phyloP scores from a whole-genome alignment of 2,329 filamentous ascomycete species.

The Pseudogymnoascus pannorum region DNA sequence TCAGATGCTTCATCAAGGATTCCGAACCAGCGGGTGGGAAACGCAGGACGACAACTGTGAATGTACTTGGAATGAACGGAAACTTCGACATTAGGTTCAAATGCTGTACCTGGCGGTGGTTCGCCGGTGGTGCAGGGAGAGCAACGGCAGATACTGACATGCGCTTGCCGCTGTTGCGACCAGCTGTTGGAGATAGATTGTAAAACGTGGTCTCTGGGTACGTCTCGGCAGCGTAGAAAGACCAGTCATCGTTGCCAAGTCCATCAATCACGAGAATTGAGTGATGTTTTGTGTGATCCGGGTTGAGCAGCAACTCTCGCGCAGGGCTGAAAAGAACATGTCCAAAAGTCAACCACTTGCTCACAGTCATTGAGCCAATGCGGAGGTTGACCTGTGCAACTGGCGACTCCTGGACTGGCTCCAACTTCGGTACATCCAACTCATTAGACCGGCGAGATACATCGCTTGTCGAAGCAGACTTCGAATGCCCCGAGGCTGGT shows the following conservation, averaged over 20 bases:
- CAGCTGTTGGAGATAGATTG: constrained; percentile 56
- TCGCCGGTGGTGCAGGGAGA: constrained; percentile 53
- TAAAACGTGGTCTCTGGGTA: constrained; percentile 70
- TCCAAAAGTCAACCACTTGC: constrained; percentile 81
- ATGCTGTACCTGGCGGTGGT: constrained; percentile 71
- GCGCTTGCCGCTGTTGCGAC: constrained; percentile 37
- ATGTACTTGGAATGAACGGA: constrained; percentile 69
- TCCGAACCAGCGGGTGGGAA: constrained; percentile 67
- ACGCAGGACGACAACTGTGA: constrained; percentile 67
- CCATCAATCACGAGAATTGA: constrained; percentile 74
- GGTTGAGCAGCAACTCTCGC: constrained; percentile 49
- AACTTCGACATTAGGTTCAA: constrained; percentile 49
- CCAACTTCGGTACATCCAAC: constrained; percentile 12
- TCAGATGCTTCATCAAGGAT: constrained; percentile 59
- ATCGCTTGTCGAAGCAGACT: constrained; percentile 19
- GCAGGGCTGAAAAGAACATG: constrained; percentile 77
- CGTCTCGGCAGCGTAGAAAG: constrained; percentile 74
- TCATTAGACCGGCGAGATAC: constrained; percentile 16
- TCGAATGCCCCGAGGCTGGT: constrained; percentile 16
- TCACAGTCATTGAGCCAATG: constrained; percentile 75
- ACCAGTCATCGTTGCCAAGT: constrained; percentile 83
- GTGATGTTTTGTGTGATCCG: constrained; percentile 40
- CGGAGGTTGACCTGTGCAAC: constrained; percentile 67
- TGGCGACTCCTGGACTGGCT: constrained; percentile 38
- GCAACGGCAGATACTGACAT: constrained; percentile 31